Conservation (phyloP, 768 basidiomycete genomes). For the Lentinus brumalis region DNA sequence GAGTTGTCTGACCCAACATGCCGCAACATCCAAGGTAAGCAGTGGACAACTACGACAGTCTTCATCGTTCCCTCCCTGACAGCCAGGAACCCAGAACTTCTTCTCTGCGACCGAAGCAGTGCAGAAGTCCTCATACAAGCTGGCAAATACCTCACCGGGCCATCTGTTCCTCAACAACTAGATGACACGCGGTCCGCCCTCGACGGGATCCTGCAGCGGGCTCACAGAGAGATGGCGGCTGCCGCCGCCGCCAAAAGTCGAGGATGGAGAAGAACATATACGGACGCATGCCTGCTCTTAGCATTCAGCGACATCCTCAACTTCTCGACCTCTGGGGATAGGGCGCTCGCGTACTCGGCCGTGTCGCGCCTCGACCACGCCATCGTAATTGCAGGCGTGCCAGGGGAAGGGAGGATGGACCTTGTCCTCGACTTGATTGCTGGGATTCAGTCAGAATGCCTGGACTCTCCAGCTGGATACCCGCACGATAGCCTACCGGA, state of each 20-base stretch:
- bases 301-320: constrained; percentile 41
- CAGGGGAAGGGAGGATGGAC: constrained; percentile 60
- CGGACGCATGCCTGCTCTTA: constrained; percentile 69
- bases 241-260: constrained; percentile 35
- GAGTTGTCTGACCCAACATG: constrained; percentile 1
- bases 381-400: constrained; percentile 82
- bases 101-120: neutral
- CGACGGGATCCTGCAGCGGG: constrained; percentile 45
- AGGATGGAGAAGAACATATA: constrained; percentile 72
- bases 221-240: constrained; percentile 54
- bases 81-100: neutral
- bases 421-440: constrained; percentile 65
- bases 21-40: constrained; percentile 7
- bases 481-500: neutral
- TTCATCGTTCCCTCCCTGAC: neutral
- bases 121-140: neutral
- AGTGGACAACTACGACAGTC: neutral
- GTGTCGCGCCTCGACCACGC: constrained; percentile 73
- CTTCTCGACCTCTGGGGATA: constrained; percentile 6
- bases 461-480: constrained; percentile 3
- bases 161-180: neutral
- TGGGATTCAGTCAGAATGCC: constrained; percentile 52
- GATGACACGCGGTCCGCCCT: constrained; percentile 23
- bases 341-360: constrained; percentile 39
- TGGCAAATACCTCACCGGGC: neutral